Evolutionary conservation across 2,329 filamentous ascomycete genomes (phyloP), one percentile per base, ranked within the genome.

Genomic region (Cladosporium phlei): DNA sequence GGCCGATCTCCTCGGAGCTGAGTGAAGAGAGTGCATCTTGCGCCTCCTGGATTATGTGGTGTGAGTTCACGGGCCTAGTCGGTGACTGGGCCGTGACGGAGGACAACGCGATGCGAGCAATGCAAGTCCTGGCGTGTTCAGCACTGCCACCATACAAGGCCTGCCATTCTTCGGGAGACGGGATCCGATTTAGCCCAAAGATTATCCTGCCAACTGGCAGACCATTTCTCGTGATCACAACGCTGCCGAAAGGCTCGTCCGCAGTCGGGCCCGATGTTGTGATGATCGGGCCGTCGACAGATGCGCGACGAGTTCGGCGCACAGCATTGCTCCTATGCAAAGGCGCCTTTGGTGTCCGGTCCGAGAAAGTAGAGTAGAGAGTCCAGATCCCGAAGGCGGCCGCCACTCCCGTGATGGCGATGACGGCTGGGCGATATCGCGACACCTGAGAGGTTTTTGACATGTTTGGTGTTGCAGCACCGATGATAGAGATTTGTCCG

Each of bases 241-340:
- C 27, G 10, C 16, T 14, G 22, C 44, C 42, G 17, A 45, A 28
- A n/a, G 44, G 39, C 22, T 51, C 49, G 17, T 56, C 47, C 5
- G 42, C 44, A 14, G 46, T 32, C 32, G 46, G 45, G 11, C 22
- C 14, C 12, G 14, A 22, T 11, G 11, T 8, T 17, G 27, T 28
- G 29, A 34, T 10, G 19, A 34, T 24, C 7, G 14, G 20, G 19
- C 32, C 12, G 17, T 20, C 14, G 22, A 27, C 33, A 21, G 29
- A 34, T 9, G 24, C 2, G 21, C 34, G 40, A 19, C 47, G 29
- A 19, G 48, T 61, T 37, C 78, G 76, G 51, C 82, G 80, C 28
- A 86, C 61, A 9, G 84, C 83, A 64, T 86, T 86, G 60, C 82
- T 83, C 52, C 84, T 73, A 55, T 79, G 83, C 22, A 87, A 67